Conservation (phyloP, 176 grass and related monocot species). For the Carex cristatella region DNA sequence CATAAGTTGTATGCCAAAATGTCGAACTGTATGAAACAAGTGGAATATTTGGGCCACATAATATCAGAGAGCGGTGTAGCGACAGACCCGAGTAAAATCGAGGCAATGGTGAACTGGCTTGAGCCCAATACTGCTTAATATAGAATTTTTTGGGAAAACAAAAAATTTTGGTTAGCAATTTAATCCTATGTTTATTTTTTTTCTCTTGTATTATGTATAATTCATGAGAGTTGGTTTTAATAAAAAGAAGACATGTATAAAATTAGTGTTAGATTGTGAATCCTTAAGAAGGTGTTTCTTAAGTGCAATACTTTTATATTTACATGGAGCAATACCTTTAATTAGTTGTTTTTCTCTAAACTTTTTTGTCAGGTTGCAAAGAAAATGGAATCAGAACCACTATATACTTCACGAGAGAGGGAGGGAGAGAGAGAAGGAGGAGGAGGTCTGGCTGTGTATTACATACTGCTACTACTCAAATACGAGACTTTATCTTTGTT, state of each 20-base stretch:
- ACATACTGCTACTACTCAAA: background rate
- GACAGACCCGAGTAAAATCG: too few species aligned
- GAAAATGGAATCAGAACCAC: slow-evolving; percentile 45
- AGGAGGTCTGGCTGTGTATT: background rate
- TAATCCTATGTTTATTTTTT: background rate
- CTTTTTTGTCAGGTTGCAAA: slow-evolving; percentile 60
- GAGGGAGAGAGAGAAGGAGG: background rate
- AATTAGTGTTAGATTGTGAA: background rate
- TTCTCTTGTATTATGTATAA: background rate
- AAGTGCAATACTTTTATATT: background rate
- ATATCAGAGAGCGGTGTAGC: too few species aligned
- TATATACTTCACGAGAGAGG: slow-evolving; percentile 40
- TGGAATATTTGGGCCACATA: too few species aligned
- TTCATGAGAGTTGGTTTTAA: background rate
- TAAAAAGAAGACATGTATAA: background rate
- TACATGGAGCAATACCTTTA: background rate
- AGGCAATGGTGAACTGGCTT: too few species aligned
- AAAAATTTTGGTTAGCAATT: slow-evolving; percentile 45
- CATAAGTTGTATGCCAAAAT: too few species aligned
- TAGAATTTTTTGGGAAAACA: too few species aligned
- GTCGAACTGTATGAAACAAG: too few species aligned
- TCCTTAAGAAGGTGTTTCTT: background rate
- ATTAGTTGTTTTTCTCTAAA: background rate
- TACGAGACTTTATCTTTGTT: background rate
- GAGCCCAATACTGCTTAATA: too few species aligned